phyloP scores from a whole-genome alignment of 352 stramenopile species.

The Phytophthora ohioensis region DNA sequence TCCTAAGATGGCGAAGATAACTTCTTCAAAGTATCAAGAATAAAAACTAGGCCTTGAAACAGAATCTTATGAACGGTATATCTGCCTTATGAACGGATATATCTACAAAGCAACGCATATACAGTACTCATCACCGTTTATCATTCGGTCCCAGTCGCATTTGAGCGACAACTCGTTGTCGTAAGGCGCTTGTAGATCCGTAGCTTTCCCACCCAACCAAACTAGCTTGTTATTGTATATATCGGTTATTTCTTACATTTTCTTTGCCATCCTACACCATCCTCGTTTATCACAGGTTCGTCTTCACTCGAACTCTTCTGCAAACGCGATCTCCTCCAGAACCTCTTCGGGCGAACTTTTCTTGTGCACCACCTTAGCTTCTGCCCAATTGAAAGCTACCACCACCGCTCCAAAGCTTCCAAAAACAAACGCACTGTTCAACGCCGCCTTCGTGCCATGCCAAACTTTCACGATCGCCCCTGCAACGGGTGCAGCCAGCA shows the following conservation, averaged over 20 bases:
- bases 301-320: conserved; percentile 43
- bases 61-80: too few relatives aligned
- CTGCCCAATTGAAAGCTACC: conserved; percentile 43
- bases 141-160: not conserved
- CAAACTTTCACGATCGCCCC: conserved; percentile 41
- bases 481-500: too few relatives aligned
- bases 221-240: not conserved
- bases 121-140: not conserved
- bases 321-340: conserved; percentile 58
- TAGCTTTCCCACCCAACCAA: too few relatives aligned
- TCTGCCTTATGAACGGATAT: too few relatives aligned
- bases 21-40: conserved; percentile 11
- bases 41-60: conserved; percentile 7
- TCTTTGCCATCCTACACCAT: too few relatives aligned
- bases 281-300: not conserved
- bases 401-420: conserved; percentile 52
- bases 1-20: conserved; percentile 25
- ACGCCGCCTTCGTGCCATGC: conserved; percentile 36
- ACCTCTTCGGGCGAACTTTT: conserved; percentile 41
- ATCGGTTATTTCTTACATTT: not conserved
- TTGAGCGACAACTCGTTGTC: too few relatives aligned
- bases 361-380: conserved; percentile 43
- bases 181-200: too few relatives aligned
- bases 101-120: not conserved
- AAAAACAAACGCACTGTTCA: conserved; percentile 43